phyloP scores from a whole-genome alignment of 2,329 filamentous ascomycete species.

The Cordyceps cateniannulata region DNA sequence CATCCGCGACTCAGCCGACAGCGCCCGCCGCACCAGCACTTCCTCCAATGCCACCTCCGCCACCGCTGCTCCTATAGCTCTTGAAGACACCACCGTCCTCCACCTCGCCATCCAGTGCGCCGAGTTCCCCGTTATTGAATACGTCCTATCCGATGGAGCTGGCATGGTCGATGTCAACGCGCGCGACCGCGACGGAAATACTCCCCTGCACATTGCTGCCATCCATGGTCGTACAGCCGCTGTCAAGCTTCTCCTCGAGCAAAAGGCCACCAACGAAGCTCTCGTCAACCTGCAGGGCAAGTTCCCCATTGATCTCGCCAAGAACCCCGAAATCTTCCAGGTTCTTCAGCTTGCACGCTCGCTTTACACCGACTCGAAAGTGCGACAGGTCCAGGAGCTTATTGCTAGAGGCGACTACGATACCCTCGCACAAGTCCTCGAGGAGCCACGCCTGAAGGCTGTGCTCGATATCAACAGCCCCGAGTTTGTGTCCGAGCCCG shows the following conservation, averaged over 20 bases:
- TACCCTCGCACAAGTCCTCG: conserved; percentile 68
- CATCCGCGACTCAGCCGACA: conserved; percentile 60
- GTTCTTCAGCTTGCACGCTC: conserved; percentile 85
- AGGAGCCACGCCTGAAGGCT: conserved; percentile 78
- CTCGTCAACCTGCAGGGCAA: conserved; percentile 79
- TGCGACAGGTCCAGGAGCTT: conserved; percentile 76
- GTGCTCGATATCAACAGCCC: conserved; percentile 88
- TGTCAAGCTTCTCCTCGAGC: conserved; percentile 77
- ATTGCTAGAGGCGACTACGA: conserved; percentile 70
- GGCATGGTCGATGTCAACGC: conserved; percentile 75
- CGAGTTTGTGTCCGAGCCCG: conserved; percentile 76
- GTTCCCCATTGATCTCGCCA: conserved; percentile 78
- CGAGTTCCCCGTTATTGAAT: conserved; percentile 86
- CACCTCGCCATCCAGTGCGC: conserved; percentile 95
- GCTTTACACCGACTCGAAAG: conserved; percentile 80
- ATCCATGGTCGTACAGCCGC: conserved; percentile 72
- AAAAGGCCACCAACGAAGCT: conserved; percentile 80
- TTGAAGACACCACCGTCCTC: conserved; percentile 83
- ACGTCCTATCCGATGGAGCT: conserved; percentile 72
- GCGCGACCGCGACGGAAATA: conserved; percentile 89
- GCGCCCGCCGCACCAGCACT: conserved; percentile 48
- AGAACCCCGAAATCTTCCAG: conserved; percentile 93
- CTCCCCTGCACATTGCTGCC: conserved; percentile 82
- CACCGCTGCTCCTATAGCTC: conserved; percentile 34
- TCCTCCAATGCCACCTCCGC: conserved; percentile 43